A percentile compares a stretch with the other conserved stretches of the same genome.
These are phyloP conservation scores for Oehlia diaphana DNA, from an alignment of 192 early-diverging fungal genomes.

Conservation along the genomic window DNA sequence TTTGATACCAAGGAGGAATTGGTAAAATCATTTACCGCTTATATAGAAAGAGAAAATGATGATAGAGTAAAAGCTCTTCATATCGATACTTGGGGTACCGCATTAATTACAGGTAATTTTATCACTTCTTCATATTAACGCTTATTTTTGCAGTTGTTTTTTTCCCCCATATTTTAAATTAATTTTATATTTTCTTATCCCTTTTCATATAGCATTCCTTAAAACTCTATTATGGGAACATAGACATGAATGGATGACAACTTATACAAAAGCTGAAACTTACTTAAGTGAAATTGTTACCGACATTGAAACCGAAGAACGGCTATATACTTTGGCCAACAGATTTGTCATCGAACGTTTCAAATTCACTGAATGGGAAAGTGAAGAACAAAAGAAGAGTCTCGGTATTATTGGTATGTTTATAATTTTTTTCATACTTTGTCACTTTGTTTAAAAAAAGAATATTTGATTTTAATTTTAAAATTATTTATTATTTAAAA, in stretches of 20 bases:
- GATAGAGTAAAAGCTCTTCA: neutral
- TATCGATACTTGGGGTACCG: neutral
- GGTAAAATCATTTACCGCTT: neutral
- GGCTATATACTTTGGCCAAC: neutral
- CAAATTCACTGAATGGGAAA: conserved; percentile 13
- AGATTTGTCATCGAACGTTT: conserved; percentile 20
- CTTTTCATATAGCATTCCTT: conserved; percentile 10
- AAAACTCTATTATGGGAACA: conserved; percentile 23
- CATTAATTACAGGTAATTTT: neutral
- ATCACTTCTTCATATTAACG: neutral
- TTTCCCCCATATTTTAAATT: neutral
- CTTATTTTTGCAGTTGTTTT: too few relatives aligned
- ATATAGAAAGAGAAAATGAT: neutral
- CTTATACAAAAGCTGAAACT: neutral
- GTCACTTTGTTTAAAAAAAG: too few relatives aligned
- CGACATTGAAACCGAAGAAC: conserved; percentile 15
- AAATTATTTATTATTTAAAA: too few relatives aligned
- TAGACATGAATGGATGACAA: conserved; percentile 3
- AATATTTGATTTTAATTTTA: too few relatives aligned
- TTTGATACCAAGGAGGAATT: conserved; percentile 4
- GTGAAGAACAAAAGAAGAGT: conserved; percentile 11
- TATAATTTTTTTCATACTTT: too few relatives aligned
- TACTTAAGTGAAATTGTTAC: conserved; percentile 14
- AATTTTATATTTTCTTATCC: neutral
- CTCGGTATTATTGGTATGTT: neutral